Conservation (phyloP, 1,284 basidiomycete genomes). For the Ceratobasidium sp. region DNA sequence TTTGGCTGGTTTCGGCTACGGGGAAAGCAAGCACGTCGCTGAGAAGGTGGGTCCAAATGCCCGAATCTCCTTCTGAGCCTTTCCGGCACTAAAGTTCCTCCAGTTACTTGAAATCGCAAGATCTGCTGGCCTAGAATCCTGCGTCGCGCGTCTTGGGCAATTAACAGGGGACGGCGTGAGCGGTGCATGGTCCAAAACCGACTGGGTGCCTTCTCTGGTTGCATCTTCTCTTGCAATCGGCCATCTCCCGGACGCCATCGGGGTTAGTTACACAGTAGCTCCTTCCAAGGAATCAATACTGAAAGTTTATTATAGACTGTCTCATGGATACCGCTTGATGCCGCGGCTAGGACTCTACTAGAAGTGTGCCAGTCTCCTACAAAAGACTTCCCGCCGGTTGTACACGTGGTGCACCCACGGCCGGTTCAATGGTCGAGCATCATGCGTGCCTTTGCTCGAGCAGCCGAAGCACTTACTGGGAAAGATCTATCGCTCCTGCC, state of each 20-base stretch:
- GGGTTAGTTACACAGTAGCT: slow-evolving; percentile 14
- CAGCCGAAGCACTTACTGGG: background rate
- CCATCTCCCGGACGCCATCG: slow-evolving; percentile 38
- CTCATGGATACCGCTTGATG: slow-evolving; percentile 41
- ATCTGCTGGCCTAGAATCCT: slow-evolving; percentile 32
- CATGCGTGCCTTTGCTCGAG: slow-evolving; percentile 18
- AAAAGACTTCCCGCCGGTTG: slow-evolving; percentile 12
- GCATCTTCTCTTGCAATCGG: slow-evolving; percentile 36
- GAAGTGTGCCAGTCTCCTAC: background rate
- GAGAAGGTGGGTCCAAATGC: slow-evolving; percentile 37
- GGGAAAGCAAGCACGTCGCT: slow-evolving; percentile 49
- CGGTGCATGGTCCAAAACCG: slow-evolving; percentile 47
- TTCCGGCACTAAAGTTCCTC: background rate
- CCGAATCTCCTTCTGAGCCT: background rate
- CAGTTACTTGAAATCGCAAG: slow-evolving; percentile 40
- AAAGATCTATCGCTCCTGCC: slow-evolving; percentile 12
- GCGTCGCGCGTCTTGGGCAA: slow-evolving; percentile 48
- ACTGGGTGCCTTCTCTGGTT: slow-evolving; percentile 48
- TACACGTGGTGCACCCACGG: slow-evolving; percentile 40
- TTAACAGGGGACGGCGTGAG: slow-evolving; percentile 45
- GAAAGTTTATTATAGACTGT: slow-evolving; percentile 5
- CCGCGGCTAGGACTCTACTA: slow-evolving; percentile 19
- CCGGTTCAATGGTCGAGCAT: slow-evolving; percentile 12
- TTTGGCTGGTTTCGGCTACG: slow-evolving; percentile 45
- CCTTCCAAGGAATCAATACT: background rate